Conservation (phyloP, 2,329 filamentous ascomycete species). For the Alternaria tenuissima region DNA sequence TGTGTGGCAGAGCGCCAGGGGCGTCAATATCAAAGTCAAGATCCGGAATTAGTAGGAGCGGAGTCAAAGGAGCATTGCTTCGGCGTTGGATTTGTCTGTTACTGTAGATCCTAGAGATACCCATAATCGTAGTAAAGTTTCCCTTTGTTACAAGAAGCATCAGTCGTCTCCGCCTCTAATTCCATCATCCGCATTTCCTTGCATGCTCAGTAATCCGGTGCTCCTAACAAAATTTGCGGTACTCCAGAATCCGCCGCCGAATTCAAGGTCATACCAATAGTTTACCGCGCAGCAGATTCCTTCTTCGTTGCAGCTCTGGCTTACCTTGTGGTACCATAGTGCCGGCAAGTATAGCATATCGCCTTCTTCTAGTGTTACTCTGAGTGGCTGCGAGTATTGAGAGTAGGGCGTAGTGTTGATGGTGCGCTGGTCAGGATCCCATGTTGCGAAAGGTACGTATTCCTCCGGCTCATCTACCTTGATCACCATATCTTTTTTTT, state of each 20-base stretch:
- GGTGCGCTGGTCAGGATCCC: slow-evolving; percentile 72
- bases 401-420: slow-evolving; percentile 65
- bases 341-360: slow-evolving; percentile 86
- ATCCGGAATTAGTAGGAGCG: slow-evolving; percentile 21
- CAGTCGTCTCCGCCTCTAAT: neutral
- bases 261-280: slow-evolving; percentile 89
- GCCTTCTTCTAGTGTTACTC: slow-evolving; percentile 73
- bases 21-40: slow-evolving; percentile 53
- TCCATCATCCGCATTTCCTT: neutral
- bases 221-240: slow-evolving; percentile 61
- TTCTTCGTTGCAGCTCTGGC: slow-evolving; percentile 72
- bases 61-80: slow-evolving; percentile 9
- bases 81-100: slow-evolving; percentile 23
- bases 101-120: slow-evolving; percentile 35
- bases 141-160: neutral
- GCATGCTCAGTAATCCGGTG: slow-evolving; percentile 35
- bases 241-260: slow-evolving; percentile 73
- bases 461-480: slow-evolving; percentile 49
- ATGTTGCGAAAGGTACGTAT: slow-evolving; percentile 72
- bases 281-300: slow-evolving; percentile 81
- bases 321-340: slow-evolving; percentile 85
- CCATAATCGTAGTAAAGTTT: slow-evolving; percentile 24
- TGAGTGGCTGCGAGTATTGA: slow-evolving; percentile 65
- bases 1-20: slow-evolving; percentile 75
- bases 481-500: slow-evolving; percentile 37